Percentiles rank a stretch among this genome's conserved stretches.
These are phyloP conservation scores for Ceratocystis eucalypticola DNA, from an alignment of 2,329 filamentous ascomycete species.

Conservation along the genomic window DNA sequence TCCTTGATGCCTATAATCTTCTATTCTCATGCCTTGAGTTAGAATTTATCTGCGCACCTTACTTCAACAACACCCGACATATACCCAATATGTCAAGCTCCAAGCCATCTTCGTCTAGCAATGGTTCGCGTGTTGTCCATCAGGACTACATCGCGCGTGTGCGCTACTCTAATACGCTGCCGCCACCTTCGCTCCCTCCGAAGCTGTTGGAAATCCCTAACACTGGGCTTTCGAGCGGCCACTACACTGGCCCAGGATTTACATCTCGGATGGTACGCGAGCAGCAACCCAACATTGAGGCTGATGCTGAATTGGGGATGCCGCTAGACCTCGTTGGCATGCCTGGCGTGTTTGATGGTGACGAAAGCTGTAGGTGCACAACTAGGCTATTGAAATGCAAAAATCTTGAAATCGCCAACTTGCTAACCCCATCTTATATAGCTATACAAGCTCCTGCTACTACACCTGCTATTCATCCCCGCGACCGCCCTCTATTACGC, in stretches of 20 bases:
- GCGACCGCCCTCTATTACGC: constrained; percentile 71
- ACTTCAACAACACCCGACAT: not conserved
- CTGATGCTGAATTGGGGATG: constrained; percentile 96
- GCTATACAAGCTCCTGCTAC: constrained; percentile 70
- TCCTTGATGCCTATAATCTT: not conserved
- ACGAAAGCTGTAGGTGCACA: constrained; percentile 63
- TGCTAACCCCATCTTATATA: constrained; percentile 27
- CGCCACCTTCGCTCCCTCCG: constrained; percentile 82
- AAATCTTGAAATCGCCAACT: not conserved
- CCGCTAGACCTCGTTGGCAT: constrained; percentile 89
- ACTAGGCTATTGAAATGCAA: not conserved
- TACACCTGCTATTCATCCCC: constrained; percentile 59
- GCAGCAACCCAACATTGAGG: constrained; percentile 90
- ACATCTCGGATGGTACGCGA: constrained; percentile 79
- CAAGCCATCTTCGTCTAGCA: constrained; percentile 11
- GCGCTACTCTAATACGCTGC: constrained; percentile 88
- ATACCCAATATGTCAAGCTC: constrained; percentile 14
- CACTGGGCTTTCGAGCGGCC: constrained; percentile 69
- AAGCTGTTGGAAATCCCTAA: constrained; percentile 97
- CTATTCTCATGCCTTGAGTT: not conserved
- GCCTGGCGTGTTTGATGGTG: constrained; percentile 85
- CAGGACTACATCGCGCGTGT: constrained; percentile 97
- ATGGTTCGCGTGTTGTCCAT: constrained; percentile 51
- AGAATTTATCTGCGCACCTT: not conserved
- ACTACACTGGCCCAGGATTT: constrained; percentile 84